A percentile compares a stretch with the other conserved stretches of the same genome.
Conservation (phyloP, 257 asterid genomes). For the Solanum chiquidenum region DNA sequence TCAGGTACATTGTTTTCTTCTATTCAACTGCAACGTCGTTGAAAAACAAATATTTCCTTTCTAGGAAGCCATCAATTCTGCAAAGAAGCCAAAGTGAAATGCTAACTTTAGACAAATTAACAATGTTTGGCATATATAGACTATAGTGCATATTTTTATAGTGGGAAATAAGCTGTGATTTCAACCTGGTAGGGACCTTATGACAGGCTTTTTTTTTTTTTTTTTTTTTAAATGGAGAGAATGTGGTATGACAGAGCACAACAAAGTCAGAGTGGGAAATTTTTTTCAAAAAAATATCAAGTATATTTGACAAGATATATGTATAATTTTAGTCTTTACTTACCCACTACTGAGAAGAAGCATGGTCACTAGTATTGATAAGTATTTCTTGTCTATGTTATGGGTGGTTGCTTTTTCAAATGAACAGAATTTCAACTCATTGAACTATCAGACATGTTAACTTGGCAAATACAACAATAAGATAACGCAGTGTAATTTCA, state of each 20-base stretch:
- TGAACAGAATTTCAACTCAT: background rate
- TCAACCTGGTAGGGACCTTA: constrained; percentile 39
- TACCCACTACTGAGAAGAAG: background rate
- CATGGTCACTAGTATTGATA: background rate
- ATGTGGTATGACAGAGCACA: constrained; percentile 18
- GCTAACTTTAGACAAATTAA: constrained; percentile 16
- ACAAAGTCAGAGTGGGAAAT: constrained; percentile 20
- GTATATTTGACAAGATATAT: background rate
- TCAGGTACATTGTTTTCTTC: background rate
- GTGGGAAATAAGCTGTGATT: constrained; percentile 9
- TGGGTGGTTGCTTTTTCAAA: background rate
- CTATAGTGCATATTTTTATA: constrained; percentile 9
- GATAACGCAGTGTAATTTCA: background rate
- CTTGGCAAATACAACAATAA: background rate
- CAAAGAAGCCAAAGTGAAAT: constrained; percentile 26
- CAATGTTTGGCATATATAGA: constrained; percentile 17
- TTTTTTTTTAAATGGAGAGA: constrained; percentile 24
- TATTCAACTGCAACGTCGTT: background rate
- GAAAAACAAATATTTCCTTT: constrained; percentile 5
- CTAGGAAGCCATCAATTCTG: constrained; percentile 9
- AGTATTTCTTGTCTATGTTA: background rate
- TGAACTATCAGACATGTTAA: background rate
- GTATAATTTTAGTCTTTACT: background rate
- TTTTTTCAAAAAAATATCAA: background rate
- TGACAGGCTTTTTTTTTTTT: constrained; percentile 34